phyloP scores from a whole-genome alignment of 306 rosid species.

The Castanopsis chinensis region DNA sequence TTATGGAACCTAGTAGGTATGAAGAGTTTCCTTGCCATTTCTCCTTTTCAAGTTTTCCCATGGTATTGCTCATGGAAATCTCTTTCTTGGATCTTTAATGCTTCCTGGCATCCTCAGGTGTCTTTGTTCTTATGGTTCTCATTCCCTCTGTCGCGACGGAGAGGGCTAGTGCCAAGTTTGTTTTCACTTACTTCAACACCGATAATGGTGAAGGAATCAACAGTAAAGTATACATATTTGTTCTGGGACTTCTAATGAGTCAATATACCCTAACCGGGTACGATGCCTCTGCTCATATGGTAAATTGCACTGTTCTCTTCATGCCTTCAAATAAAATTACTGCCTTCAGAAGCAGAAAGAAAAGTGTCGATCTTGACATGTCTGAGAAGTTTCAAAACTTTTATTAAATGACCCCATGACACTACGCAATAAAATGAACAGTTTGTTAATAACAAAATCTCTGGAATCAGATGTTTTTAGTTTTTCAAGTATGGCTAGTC shows the following conservation, averaged over 20 bases:
- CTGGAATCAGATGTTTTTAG: neutral
- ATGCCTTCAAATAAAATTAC: slow-evolving; percentile 8
- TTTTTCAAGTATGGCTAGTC: neutral
- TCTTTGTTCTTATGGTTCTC: slow-evolving; percentile 77
- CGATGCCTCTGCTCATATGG: slow-evolving; percentile 99
- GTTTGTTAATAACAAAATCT: neutral
- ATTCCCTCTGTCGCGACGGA: slow-evolving; percentile 78
- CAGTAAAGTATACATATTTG: slow-evolving; percentile 70
- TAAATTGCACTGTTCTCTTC: slow-evolving; percentile 22
- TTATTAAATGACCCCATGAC: neutral
- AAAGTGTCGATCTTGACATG: slow-evolving; percentile 1
- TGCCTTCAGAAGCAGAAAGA: slow-evolving; percentile 12
- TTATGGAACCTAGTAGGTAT: slow-evolving; percentile 85
- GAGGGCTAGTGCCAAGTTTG: slow-evolving; percentile 79
- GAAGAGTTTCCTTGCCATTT: slow-evolving; percentile 9
- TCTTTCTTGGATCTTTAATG: slow-evolving; percentile 22
- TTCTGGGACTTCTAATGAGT: slow-evolving; percentile 90
- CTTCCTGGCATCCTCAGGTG: slow-evolving; percentile 49
- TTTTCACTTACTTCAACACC: slow-evolving; percentile 89
- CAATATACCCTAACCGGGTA: slow-evolving; percentile 87
- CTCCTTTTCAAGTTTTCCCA: neutral
- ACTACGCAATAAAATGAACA: neutral
- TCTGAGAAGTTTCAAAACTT: neutral
- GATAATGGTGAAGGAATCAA: slow-evolving; percentile 74
- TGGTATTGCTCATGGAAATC: neutral